A percentile compares a stretch with the other conserved stretches of the same genome.
These are phyloP conservation scores for Citrus maxima DNA, from an alignment of 345 rosid species.

Conservation along the genomic window DNA sequence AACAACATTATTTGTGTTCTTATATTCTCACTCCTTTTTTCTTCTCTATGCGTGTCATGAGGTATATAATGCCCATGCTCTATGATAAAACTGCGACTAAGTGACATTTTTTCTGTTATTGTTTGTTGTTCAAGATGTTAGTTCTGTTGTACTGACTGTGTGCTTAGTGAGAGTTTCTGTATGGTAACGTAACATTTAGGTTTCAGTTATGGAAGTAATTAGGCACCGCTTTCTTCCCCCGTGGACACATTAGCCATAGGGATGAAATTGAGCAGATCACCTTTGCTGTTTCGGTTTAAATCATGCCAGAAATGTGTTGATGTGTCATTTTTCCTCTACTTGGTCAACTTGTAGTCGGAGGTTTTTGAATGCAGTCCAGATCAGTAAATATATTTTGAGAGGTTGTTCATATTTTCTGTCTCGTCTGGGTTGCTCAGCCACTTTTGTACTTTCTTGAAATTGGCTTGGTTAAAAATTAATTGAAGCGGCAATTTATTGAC, in stretches of 20 bases:
- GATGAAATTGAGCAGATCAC: not conserved
- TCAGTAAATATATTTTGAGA: not conserved
- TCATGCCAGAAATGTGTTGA: not conserved
- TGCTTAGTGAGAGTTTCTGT: not conserved
- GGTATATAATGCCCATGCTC: not conserved
- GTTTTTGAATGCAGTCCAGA: not conserved
- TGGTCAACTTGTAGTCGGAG: not conserved
- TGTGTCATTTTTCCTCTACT: not conserved
- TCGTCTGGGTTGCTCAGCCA: not conserved
- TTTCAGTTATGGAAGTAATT: not conserved
- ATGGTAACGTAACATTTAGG: not conserved
- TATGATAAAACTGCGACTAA: not conserved
- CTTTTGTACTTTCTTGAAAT: not conserved
- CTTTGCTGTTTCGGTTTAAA: not conserved
- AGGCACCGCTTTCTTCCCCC: not conserved
- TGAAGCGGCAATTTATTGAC: not conserved
- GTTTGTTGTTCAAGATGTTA: not conserved
- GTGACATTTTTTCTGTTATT: not conserved
- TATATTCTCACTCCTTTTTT: not conserved
- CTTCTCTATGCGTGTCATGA: not conserved
- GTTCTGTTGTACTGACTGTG: not conserved
- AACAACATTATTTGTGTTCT: not conserved
- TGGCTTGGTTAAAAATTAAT: not conserved
- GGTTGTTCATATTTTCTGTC: not conserved
- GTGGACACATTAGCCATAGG: not conserved